phyloP scores from a whole-genome alignment of 768 basidiomycete species.

The Trametes cubensis region DNA sequence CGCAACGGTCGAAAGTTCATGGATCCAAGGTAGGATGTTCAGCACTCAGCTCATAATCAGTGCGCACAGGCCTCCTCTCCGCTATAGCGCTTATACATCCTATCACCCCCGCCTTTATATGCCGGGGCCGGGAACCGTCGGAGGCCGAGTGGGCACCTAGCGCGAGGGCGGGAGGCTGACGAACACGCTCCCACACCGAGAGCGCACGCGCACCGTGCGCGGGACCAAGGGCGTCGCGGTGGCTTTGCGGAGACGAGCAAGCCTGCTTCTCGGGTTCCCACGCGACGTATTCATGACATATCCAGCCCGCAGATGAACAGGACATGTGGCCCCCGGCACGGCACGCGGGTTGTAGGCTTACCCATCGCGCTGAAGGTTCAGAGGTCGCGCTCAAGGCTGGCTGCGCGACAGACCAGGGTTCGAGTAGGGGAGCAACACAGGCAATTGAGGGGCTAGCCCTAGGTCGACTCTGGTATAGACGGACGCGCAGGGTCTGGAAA shows the following conservation, averaged over 20 bases:
- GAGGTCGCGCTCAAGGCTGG: too few species aligned
- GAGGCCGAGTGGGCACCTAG: neutral
- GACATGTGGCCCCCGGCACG: slow-evolving; percentile 6
- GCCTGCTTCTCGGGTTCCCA: neutral
- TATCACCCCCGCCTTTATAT: neutral
- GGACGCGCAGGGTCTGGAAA: neutral
- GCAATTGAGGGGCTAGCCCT: too few species aligned
- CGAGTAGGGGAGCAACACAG: too few species aligned
- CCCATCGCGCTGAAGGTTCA: neutral
- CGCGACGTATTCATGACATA: neutral
- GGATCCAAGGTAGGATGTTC: too few species aligned
- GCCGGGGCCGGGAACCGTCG: slow-evolving; percentile 9
- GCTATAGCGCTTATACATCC: neutral
- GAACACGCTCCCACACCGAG: slow-evolving; percentile 5
- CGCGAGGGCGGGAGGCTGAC: neutral
- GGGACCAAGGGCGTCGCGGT: neutral
- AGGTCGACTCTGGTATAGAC: too few species aligned
- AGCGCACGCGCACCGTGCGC: neutral
- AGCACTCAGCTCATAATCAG: too few species aligned
- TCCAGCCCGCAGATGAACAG: neutral
- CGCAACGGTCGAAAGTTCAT: neutral
- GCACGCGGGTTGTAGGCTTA: neutral
- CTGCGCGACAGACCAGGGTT: too few species aligned
- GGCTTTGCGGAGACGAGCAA: neutral
- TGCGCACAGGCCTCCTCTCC: too few species aligned